phyloP scores from a whole-genome alignment of 805 yeast species.

The Torulaspora maleeae region DNA sequence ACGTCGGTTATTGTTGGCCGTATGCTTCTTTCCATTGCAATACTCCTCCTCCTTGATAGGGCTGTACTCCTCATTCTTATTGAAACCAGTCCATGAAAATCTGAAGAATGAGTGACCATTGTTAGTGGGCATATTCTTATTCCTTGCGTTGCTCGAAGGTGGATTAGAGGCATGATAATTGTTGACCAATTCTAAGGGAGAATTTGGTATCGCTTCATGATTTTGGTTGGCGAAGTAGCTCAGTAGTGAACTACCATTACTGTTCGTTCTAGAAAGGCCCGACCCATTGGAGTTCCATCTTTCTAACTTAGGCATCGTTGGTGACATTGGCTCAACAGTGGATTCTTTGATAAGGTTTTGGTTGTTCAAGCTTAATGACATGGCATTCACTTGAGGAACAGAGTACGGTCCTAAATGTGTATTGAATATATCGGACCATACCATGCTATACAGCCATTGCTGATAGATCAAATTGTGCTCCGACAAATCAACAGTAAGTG shows the following conservation, averaged over 20 bases:
- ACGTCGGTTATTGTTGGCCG: slow-evolving; percentile 9
- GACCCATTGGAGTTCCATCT: slow-evolving; percentile 31
- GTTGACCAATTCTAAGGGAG: slow-evolving; percentile 12
- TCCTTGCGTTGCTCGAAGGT: slow-evolving; percentile 4
- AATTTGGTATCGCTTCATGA: slow-evolving; percentile 8
- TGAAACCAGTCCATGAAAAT: slow-evolving; percentile 36
- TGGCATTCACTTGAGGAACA: slow-evolving; percentile 7
- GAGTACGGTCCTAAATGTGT: slow-evolving; percentile 19
- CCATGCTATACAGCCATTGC: slow-evolving; percentile 24
- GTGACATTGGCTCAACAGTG: slow-evolving; percentile 4
- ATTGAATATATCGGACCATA: slow-evolving; percentile 33
- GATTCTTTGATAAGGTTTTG: slow-evolving; percentile 6
- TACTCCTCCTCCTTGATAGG: slow-evolving; percentile 19
- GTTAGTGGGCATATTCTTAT: slow-evolving; percentile 5
- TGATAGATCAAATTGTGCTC: slow-evolving; percentile 13
- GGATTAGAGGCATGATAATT: slow-evolving; percentile 5
- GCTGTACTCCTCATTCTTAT: slow-evolving; percentile 20
- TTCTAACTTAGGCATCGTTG: slow-evolving; percentile 26
- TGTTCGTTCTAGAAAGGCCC: slow-evolving; percentile 27
- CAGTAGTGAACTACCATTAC: slow-evolving; percentile 25
- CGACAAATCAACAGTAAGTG: slow-evolving; percentile 15
- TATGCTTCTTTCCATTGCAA: slow-evolving; percentile 4
- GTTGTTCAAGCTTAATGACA: neutral
- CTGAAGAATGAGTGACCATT: slow-evolving; percentile 41
- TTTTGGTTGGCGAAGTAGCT: slow-evolving; percentile 17